Percentiles rank a stretch among this genome's conserved stretches.
These are phyloP conservation scores for Solanum chilense DNA, from an alignment of 257 asterid species.

Conservation along the genomic window DNA sequence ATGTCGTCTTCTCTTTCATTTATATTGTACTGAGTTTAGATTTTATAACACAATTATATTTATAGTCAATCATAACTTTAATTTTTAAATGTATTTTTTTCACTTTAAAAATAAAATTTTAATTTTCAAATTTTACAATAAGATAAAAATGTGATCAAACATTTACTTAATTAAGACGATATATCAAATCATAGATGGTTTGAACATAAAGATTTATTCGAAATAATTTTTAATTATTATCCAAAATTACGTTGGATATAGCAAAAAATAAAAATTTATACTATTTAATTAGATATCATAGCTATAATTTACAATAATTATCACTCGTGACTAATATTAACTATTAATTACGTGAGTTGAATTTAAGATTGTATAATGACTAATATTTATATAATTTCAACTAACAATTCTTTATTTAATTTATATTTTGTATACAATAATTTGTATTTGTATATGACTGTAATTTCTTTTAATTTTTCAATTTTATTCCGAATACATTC, in stretches of 20 bases:
- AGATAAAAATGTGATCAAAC: neutral
- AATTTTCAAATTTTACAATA: too few species aligned
- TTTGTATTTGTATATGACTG: too few species aligned
- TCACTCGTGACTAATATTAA: neutral
- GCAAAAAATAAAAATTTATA: accelerated
- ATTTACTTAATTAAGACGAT: too few species aligned
- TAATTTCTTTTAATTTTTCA: too few species aligned
- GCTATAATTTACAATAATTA: neutral
- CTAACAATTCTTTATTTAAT: neutral
- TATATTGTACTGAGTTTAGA: too few species aligned
- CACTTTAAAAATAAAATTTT: too few species aligned
- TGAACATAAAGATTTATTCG: neutral
- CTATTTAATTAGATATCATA: neutral
- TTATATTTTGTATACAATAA: too few species aligned
- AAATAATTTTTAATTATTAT: too few species aligned
- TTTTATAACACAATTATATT: too few species aligned
- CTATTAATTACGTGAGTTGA: neutral
- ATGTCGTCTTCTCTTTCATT: too few species aligned
- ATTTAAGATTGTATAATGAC: too few species aligned
- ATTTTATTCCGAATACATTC: neutral
- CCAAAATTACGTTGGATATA: neutral
- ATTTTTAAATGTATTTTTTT: too few species aligned
- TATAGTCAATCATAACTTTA: neutral
- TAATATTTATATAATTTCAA: neutral
- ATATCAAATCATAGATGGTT: neutral